These are phyloP conservation scores for Fusarium sp. DNA, from an alignment of 2,329 filamentous ascomycete species.

Conservation along the genomic window DNA sequence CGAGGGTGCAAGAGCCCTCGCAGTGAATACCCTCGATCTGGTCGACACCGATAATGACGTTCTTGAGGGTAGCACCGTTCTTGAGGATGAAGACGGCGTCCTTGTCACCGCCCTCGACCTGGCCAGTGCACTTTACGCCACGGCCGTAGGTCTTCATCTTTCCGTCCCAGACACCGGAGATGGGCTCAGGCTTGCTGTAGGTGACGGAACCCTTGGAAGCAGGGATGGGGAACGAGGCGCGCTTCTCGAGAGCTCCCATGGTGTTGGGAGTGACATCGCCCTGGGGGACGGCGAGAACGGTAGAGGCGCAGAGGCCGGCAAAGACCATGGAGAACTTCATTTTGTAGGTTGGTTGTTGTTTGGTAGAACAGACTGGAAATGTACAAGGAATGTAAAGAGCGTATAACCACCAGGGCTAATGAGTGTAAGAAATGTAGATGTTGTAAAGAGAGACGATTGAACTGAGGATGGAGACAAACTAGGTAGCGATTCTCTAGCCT, in stretches of 20 bases:
- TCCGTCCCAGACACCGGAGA: constrained; percentile 37
- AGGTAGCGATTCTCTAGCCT: not conserved
- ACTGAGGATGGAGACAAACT: not conserved
- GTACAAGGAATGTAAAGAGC: constrained; percentile 28
- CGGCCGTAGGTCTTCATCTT: constrained; percentile 42
- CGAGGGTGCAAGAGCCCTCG: constrained; percentile 39
- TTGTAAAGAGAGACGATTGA: constrained; percentile 19
- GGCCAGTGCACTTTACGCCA: constrained; percentile 38
- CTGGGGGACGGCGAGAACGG: constrained; percentile 37
- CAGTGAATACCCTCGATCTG: constrained; percentile 42
- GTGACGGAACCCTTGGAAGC: constrained; percentile 44
- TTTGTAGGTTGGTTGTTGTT: constrained; percentile 19
- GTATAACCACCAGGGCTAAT: constrained; percentile 43
- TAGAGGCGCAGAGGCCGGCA: constrained; percentile 39
- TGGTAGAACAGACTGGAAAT: constrained; percentile 7
- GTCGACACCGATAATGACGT: constrained; percentile 38
- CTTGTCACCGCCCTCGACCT: constrained; percentile 28
- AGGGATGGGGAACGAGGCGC: constrained; percentile 40
- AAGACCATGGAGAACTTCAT: constrained; percentile 44
- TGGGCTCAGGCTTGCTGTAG: constrained; percentile 32
- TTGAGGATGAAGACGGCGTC: constrained; percentile 41
- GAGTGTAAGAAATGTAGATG: constrained; percentile 31
- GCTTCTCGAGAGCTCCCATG: constrained; percentile 42
- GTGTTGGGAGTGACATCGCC: constrained; percentile 42
- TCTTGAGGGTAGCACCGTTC: constrained; percentile 41